Conservation (phyloP, 1,139 yeast genomes). For the Yamadazyma spencermartinsiae region DNA sequence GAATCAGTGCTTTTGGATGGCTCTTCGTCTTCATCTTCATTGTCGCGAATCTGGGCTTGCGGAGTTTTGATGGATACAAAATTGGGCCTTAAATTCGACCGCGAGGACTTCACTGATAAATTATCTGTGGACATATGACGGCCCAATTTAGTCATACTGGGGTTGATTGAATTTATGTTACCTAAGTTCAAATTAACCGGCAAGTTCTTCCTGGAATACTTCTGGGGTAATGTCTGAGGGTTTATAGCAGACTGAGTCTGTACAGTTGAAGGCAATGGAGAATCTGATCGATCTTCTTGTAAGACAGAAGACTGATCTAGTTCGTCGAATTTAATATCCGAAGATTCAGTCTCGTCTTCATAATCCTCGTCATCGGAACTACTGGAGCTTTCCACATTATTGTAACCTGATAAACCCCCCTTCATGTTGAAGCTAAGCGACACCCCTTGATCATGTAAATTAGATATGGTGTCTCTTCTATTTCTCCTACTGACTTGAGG, state of each 20-base stretch:
- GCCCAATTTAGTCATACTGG: neutral
- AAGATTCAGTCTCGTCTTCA: conserved; percentile 9
- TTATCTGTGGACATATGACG: conserved; percentile 17
- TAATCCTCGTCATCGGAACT: conserved; percentile 19
- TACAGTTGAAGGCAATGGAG: conserved; percentile 3
- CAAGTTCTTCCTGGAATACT: conserved; percentile 3
- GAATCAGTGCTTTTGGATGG: neutral
- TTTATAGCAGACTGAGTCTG: conserved; percentile 10
- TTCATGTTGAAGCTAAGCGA: conserved; percentile 68
- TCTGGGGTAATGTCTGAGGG: conserved; percentile 1
- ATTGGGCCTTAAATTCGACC: conserved; percentile 56
- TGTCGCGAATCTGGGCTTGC: conserved; percentile 63
- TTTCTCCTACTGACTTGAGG: conserved; percentile 22
- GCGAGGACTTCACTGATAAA: conserved; percentile 32
- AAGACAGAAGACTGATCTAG: neutral
- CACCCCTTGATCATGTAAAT: conserved; percentile 70
- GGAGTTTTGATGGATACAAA: conserved; percentile 82
- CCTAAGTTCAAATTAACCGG: conserved; percentile 7
- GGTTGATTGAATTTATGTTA: neutral
- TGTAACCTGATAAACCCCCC: conserved; percentile 29
- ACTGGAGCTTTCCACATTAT: conserved; percentile 18
- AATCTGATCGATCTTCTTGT: neutral
- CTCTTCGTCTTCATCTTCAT: conserved; percentile 54
- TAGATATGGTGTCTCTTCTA: conserved; percentile 53
- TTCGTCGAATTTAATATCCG: neutral